Conservation (phyloP, 345 rosid species). For the Kandelia obovata region DNA sequence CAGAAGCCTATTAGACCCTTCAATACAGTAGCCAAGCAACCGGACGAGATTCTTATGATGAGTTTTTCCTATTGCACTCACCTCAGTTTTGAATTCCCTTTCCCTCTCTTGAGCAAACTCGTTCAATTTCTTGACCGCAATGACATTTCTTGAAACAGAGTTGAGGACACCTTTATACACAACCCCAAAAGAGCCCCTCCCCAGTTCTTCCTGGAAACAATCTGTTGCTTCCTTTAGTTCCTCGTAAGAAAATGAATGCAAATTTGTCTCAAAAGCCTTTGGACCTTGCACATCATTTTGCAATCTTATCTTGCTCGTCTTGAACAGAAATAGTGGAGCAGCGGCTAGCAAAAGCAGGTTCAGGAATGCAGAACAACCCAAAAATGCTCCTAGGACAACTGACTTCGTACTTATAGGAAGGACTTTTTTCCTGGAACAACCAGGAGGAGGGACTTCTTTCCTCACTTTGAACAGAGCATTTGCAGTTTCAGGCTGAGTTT, state of each 20-base stretch:
- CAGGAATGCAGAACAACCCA: not conserved
- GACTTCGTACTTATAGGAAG: not conserved
- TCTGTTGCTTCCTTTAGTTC: slow-evolving; percentile 26
- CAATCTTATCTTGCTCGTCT: slow-evolving; percentile 1
- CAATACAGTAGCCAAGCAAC: slow-evolving; percentile 17
- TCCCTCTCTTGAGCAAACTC: slow-evolving; percentile 21
- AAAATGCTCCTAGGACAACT: slow-evolving; percentile 1
- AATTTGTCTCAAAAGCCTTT: slow-evolving; percentile 6
- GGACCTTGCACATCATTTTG: not conserved
- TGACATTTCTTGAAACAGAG: slow-evolving; percentile 5
- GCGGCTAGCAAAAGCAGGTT: slow-evolving; percentile 10
- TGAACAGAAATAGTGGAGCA: not conserved
- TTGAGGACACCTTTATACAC: slow-evolving; percentile 30
- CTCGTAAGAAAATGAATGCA: slow-evolving; percentile 18
- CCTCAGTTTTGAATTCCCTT: slow-evolving; percentile 28
- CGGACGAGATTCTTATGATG: slow-evolving; percentile 23
- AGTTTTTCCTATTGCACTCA: slow-evolving; percentile 24
- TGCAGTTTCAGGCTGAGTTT: not conserved
- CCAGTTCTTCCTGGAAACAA: slow-evolving; percentile 29
- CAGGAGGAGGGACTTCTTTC: slow-evolving; percentile 10
- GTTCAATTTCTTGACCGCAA: slow-evolving; percentile 30
- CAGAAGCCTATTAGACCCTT: slow-evolving; percentile 11
- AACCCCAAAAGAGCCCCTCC: slow-evolving; percentile 35
- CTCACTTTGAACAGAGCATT: slow-evolving; percentile 15
- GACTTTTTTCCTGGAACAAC: not conserved